Percentiles rank a stretch among this genome's conserved stretches.
Evolutionary conservation across 306 rosid species (phyloP).

Genomic region (Quercus ilex): DNA sequence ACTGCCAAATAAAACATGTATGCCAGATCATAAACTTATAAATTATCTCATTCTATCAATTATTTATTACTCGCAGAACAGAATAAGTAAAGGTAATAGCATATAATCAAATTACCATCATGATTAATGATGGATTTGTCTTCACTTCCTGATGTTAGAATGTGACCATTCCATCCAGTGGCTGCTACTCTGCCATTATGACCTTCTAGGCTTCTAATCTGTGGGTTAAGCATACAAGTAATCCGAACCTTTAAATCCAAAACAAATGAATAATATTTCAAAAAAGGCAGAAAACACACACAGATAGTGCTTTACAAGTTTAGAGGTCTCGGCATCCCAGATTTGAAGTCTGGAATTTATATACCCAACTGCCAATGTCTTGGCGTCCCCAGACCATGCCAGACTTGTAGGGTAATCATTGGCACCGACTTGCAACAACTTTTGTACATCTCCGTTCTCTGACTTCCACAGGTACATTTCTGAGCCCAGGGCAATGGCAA

Average conservation of each 20-base stretch:
- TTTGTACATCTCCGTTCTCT: slow-evolving; percentile 25
- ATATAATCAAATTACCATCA: slow-evolving; percentile 40
- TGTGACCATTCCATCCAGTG: slow-evolving; percentile 57
- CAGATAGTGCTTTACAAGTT: slow-evolving; percentile 30
- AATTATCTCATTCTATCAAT: not conserved
- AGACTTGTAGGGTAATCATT: slow-evolving; percentile 53
- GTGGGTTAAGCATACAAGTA: slow-evolving; percentile 10
- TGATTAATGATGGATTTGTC: slow-evolving; percentile 66
- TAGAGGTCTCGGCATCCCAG: slow-evolving; percentile 69
- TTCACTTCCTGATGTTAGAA: slow-evolving; percentile 77
- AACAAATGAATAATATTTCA: slow-evolving; percentile 7
- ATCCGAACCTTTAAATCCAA: not conserved
- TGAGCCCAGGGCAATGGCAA: slow-evolving; percentile 59
- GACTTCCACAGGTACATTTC: slow-evolving; percentile 70
- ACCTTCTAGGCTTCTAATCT: slow-evolving; percentile 55
- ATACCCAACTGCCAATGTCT: slow-evolving; percentile 46
- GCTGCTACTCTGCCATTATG: slow-evolving; percentile 52
- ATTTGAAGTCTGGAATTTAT: slow-evolving; percentile 54
- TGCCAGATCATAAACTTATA: not conserved
- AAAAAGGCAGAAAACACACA: not conserved
- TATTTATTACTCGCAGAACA: not conserved
- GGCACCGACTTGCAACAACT: slow-evolving; percentile 31
- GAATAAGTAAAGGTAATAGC: not conserved
- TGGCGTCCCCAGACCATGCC: slow-evolving; percentile 60
- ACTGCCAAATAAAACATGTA: slow-evolving; percentile 33